These are phyloP conservation scores for Hyaloperonospora brassicae DNA, from an alignment of 352 stramenopile genomes.

Conservation along the genomic window DNA sequence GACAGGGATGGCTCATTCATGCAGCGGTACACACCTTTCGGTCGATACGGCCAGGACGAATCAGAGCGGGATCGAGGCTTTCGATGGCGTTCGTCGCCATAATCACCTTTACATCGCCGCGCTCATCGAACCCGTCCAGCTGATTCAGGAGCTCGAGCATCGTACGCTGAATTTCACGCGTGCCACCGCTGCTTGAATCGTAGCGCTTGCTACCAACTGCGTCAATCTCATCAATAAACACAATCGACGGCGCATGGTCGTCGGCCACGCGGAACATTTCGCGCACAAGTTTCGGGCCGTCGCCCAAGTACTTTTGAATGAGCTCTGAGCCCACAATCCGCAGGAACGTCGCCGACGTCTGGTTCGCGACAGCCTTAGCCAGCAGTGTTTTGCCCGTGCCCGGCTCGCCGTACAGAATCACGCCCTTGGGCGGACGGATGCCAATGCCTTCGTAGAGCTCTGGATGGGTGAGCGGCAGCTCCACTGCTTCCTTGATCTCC, in stretches of 20 bases:
- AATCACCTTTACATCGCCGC: slow-evolving; percentile 99
- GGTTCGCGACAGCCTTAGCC: slow-evolving; percentile 99
- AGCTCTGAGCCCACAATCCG: slow-evolving; percentile 98
- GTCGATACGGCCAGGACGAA: slow-evolving; percentile 99
- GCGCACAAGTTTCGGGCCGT: slow-evolving; percentile 98
- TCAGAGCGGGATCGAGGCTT: slow-evolving; percentile 96
- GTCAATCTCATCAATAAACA: slow-evolving; percentile 99
- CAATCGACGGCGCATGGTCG: slow-evolving; percentile 97
- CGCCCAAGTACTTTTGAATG: slow-evolving; percentile 99
- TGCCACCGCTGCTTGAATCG: slow-evolving; percentile 96
- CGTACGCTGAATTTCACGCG: slow-evolving; percentile 99
- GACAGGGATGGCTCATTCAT: not conserved
- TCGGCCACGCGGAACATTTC: slow-evolving; percentile 99
- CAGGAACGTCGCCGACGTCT: slow-evolving; percentile 99
- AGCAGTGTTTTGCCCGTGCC: slow-evolving; percentile 99
- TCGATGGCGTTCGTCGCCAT: slow-evolving; percentile 99
- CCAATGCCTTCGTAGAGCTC: slow-evolving; percentile 99
- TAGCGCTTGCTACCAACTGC: slow-evolving; percentile 99
- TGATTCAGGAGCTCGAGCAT: slow-evolving; percentile 99
- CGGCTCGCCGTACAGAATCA: slow-evolving; percentile 99
- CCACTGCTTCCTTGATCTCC: slow-evolving; percentile 92
- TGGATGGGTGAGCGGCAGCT: slow-evolving; percentile 97
- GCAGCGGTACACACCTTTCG: slow-evolving; percentile 80
- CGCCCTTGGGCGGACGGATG: slow-evolving; percentile 97
- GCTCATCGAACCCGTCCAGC: slow-evolving; percentile 99